Conservation (phyloP, 208 protist species). For the Acanthamoeba sp. region DNA sequence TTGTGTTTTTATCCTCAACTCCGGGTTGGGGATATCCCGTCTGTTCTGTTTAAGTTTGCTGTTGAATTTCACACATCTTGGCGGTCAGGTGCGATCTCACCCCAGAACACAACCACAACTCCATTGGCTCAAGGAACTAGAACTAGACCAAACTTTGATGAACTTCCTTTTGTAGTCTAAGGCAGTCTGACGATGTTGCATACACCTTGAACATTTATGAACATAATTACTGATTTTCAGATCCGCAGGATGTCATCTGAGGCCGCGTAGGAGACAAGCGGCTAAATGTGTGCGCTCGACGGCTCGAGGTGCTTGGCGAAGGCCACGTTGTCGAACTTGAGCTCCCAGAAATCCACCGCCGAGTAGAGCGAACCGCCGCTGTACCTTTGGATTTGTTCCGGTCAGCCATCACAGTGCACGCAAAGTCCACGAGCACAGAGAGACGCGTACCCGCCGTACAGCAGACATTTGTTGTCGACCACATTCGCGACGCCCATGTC, state of each 20-base stretch:
- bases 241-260: too few species aligned
- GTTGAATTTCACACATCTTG: neutral
- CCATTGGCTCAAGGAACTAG: neutral
- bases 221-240: too few species aligned
- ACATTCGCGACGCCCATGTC: conserved; percentile 46
- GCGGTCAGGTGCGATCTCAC: neutral
- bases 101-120: neutral
- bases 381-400: neutral
- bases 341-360: neutral
- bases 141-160: neutral
- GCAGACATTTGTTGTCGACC: neutral
- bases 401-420: neutral
- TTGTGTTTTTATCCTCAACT: too few species aligned
- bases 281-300: too few species aligned
- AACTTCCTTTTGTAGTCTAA: neutral
- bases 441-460: conserved; percentile 4
- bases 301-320: neutral
- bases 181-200: neutral
- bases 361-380: conserved; percentile 5
- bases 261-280: too few species aligned
- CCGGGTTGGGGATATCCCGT: neutral
- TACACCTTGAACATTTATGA: too few species aligned
- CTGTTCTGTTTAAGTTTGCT: neutral
- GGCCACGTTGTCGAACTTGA: conserved; percentile 38
- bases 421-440: neutral